A percentile compares a stretch with the other conserved stretches of the same genome.
Conservation (phyloP, 352 stramenopile genomes). For the Thalassiosira hispida region DNA sequence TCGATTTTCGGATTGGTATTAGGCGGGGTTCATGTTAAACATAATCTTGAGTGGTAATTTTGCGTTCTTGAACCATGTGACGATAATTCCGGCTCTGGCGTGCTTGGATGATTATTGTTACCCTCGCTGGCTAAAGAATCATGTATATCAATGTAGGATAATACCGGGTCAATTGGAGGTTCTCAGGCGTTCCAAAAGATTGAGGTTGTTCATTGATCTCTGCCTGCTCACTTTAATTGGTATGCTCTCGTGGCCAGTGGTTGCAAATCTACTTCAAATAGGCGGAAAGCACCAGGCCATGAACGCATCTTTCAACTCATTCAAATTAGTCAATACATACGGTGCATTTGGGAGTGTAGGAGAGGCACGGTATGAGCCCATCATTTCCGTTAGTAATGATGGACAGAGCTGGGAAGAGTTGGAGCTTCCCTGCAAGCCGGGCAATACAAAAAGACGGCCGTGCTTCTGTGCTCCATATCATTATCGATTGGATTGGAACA, state of each 20-base stretch:
- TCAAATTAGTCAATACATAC: conserved; percentile 81
- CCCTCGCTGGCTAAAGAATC: conserved; percentile 27
- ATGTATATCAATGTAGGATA: conserved; percentile 23
- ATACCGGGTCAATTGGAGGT: not conserved
- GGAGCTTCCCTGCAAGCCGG: conserved; percentile 81
- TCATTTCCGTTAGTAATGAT: conserved; percentile 61
- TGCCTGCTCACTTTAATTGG: conserved; percentile 52
- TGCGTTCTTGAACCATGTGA: conserved; percentile 83
- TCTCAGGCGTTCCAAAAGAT: conserved; percentile 15
- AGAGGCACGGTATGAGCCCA: conserved; percentile 66
- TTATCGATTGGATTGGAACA: conserved; percentile 81
- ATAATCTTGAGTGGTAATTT: conserved; percentile 81
- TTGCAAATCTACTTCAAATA: conserved; percentile 73
- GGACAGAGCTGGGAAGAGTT: conserved; percentile 57
- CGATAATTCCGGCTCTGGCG: conserved; percentile 71
- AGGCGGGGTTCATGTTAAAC: conserved; percentile 72
- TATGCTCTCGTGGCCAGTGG: conserved; percentile 63
- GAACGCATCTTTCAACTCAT: conserved; percentile 77
- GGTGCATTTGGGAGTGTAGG: conserved; percentile 77
- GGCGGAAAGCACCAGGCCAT: conserved; percentile 64
- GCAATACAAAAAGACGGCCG: conserved; percentile 58
- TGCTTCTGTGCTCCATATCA: conserved; percentile 83
- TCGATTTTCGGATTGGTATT: not conserved
- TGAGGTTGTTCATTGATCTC: conserved; percentile 40
- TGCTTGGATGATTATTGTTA: conserved; percentile 77